Base-by-base conservation (phyloP, 2,329 filamentous ascomycete genomes). In the Cercospora janseana region DNA sequence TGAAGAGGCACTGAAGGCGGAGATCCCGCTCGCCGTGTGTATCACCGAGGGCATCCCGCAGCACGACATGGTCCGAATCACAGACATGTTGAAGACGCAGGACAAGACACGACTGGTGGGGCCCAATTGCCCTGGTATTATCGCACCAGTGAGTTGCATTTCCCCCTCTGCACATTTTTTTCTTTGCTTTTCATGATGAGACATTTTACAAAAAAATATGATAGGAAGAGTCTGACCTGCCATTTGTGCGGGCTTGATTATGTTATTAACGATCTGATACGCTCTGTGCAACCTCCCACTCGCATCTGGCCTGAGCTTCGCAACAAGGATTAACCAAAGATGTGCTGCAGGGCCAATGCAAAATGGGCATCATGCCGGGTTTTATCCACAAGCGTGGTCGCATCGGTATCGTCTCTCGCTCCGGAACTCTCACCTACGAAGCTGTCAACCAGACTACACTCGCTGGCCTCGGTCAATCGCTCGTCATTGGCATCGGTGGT, bases 301-400 rank as follows among this genome's bases (percentile, higher is more conserved):
- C 15, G 12, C 44, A 23, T 51, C 45, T 52, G 47, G 29, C 45
- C 46, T 24, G 43, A 38, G 21, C 27, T 20, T 21, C 21, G 10
- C 18, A 26, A 20, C 24, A 44, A 10, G 4, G 13, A 41, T 56
- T 58, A 38, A 60, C 49, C 23, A n/a, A n/a, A 18, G 15, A 24
- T n/a, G n/a, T 15, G 15, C 16, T 24, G n/a, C 46, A 83, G 76
- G 93, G 92, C 66, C 92, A 95, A 83, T 98, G 93, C 84, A 98
- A 98, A 80, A 97, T 98, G 69, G 93, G 93, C 70, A 98, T 98
- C 78, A 97, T 98, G 93, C 89, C 93, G 60, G 93, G 93, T 67
- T 96, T 97, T 81, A 97, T 98, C 78, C 93, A 98, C 85, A 97
- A 97, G 83, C 89, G 91, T 74, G 93, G 93, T 66, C 91, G 93